These are phyloP conservation scores for Violaceomyces palustris DNA, from an alignment of 1,284 basidiomycete genomes.

Conservation along the genomic window DNA sequence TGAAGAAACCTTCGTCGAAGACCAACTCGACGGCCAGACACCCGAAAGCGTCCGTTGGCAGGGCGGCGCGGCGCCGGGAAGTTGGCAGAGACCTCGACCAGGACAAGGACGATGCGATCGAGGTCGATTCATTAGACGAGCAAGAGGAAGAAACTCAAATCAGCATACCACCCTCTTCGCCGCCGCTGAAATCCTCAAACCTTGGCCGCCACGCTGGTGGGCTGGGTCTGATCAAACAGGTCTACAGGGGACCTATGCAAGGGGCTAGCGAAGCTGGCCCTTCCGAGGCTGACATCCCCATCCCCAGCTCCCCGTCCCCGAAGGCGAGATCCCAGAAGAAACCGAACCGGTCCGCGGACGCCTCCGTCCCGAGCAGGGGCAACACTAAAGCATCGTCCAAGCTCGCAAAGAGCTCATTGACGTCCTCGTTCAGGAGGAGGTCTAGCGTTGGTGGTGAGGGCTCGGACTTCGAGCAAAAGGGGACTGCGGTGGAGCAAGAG, in stretches of 20 bases:
- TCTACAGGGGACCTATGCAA: slow-evolving; percentile 19
- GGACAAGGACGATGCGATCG: slow-evolving; percentile 1
- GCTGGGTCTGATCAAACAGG: too few species aligned
- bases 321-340: too few species aligned
- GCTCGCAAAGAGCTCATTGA: too few species aligned
- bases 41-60: not conserved
- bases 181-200: slow-evolving; percentile 22
- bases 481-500: too few species aligned
- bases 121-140: not conserved
- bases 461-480: too few species aligned
- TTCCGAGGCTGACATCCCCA: slow-evolving; percentile 12
- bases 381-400: too few species aligned
- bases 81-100: not conserved
- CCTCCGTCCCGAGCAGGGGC: too few species aligned
- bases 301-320: too few species aligned
- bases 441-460: too few species aligned
- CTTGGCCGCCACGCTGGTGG: too few species aligned
- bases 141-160: not conserved
- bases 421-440: too few species aligned
- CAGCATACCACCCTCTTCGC: slow-evolving; percentile 3
- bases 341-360: too few species aligned
- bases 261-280: slow-evolving; percentile 19
- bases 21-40: not conserved
- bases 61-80: not conserved
- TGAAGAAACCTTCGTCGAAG: not conserved